Conservation (phyloP, 768 basidiomycete genomes). For the Tremella yokohamensis region DNA sequence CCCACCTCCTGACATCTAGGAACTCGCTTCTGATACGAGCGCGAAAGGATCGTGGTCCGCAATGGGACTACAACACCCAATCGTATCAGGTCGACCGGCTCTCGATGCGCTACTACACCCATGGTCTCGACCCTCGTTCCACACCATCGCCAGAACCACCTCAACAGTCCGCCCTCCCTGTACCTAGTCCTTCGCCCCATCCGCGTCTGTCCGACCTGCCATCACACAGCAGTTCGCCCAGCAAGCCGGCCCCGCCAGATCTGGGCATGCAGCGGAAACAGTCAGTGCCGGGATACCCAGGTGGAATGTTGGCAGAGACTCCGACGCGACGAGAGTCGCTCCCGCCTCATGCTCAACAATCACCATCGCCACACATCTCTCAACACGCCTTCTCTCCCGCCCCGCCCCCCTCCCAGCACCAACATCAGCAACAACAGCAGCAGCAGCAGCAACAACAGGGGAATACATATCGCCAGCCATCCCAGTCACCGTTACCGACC, state of each 20-base stretch:
- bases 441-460: neutral
- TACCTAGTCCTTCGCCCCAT: neutral
- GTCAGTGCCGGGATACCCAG: no score
- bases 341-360: no score
- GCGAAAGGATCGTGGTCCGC: constrained; percentile 45
- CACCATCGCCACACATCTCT: no score
- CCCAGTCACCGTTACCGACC: neutral
- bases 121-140: constrained; percentile 1
- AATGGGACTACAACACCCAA: constrained; percentile 51
- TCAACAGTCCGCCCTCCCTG: neutral
- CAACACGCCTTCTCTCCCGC: no score
- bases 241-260: no score
- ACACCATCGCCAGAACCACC: neutral
- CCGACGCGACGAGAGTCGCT: no score
- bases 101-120: constrained; percentile 35
- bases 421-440: constrained; percentile 1
- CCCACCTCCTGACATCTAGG: constrained; percentile 24
- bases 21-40: constrained; percentile 48
- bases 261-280: no score
- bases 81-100: constrained; percentile 31
- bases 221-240: no score
- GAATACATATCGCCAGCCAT: neutral
- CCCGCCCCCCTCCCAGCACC: neutral
- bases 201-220: no score
- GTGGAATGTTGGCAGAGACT: no score